Evolutionary conservation across 768 basidiomycete genomes (phyloP), one percentile per base, ranked within the genome.

Genomic region (Sporobolomyces phaffii): DNA sequence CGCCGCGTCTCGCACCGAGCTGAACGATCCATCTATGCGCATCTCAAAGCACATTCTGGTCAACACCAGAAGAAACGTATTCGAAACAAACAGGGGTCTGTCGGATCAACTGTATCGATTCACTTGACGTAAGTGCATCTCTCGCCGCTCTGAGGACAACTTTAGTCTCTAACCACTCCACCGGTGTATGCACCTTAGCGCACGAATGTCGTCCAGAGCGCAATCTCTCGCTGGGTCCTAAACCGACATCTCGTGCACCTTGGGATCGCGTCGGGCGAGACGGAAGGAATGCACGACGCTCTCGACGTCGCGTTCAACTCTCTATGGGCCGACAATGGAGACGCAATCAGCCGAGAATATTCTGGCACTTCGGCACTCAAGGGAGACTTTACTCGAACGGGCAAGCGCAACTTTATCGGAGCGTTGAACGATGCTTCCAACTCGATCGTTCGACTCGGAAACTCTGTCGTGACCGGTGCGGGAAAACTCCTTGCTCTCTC

Each of bases 301-400:
- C 82, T 84, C 61, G 90, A 94, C 72, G 72, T 84, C 22, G 83
- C 85, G 22, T 90, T 93, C 76, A 93, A 90, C 69, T 85, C 89
- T 89, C 89, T 91, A 22, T 99, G 96, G 96, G 96, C 96, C 3
- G 96, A 98, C 75, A 98, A 98, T 72, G 96, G 96, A 0, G 96
- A 99, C 76, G 88, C 90, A 8, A 89, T 96, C 64, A 92, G 89
- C 76, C 83, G 67, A 31, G 88, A 58, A 40, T 77, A 77, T 75
- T 90, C 96, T 49, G 94, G 96, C 26, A 98, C 96, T 0, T 94
- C 91, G 31, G 96, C 96, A 6, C 80, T 98, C 47, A 99, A 98
- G 83, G 92, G 79, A n/a, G 89, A 61, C 44, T 62, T 53, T 14
- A 67, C 59, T 15, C 68, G 94, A 74, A 98, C 93, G 0, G 96